Conservation (phyloP, 768 basidiomycete genomes). For the Xerocomellus chrysenteron region DNA sequence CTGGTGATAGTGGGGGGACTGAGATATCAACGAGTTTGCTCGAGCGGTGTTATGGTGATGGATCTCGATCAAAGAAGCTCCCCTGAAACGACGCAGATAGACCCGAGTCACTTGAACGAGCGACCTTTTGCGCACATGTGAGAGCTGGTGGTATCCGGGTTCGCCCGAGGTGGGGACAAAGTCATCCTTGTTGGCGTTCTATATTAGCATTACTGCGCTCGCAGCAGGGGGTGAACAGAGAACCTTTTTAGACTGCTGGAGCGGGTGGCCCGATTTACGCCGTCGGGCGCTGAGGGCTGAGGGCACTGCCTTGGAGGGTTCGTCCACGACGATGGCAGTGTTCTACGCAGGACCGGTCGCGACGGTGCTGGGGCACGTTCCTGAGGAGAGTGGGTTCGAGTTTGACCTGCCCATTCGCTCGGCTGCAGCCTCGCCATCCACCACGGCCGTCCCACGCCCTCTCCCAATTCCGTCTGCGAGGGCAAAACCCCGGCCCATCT, state of each 20-base stretch:
- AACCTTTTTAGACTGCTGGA: no score
- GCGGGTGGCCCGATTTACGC: constrained; percentile 14
- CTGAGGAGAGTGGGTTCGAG: constrained; percentile 61
- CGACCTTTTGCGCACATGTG: neutral
- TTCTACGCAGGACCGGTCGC: constrained; percentile 52
- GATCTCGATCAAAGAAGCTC: neutral
- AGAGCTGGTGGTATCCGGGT: neutral
- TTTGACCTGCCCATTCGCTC: constrained; percentile 56
- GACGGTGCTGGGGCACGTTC: constrained; percentile 46
- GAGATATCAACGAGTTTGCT: neutral
- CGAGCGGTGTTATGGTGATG: neutral
- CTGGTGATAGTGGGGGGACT: neutral
- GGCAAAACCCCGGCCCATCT: constrained; percentile 51
- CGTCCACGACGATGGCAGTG: constrained; percentile 25
- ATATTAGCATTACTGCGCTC: no score
- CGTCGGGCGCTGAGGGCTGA: neutral
- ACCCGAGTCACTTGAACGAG: no score
- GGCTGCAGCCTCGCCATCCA: constrained; percentile 14
- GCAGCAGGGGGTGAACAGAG: no score
- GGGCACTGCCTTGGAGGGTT: constrained; percentile 22
- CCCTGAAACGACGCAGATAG: no score
- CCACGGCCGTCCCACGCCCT: constrained; percentile 34
- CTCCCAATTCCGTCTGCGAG: constrained; percentile 26
- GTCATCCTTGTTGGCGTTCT: no score
- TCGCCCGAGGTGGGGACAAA: neutral